These are phyloP conservation scores for Saksenaea oblongispora DNA, from an alignment of 371 early-diverging fungal species.

Conservation along the genomic window DNA sequence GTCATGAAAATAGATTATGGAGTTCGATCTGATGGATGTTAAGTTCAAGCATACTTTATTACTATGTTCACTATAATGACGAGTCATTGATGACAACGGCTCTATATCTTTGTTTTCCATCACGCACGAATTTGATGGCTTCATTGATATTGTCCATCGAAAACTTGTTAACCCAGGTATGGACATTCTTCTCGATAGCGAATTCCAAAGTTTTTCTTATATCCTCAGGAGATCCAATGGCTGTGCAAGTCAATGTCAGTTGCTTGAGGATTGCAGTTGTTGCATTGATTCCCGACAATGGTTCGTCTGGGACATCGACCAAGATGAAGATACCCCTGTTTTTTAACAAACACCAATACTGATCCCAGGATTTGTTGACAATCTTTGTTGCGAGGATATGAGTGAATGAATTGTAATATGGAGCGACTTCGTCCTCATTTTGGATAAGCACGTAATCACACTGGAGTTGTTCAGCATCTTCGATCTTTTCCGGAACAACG, in stretches of 20 bases:
- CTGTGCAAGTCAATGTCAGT: conserved; percentile 60
- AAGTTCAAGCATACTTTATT: neutral
- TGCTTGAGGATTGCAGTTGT: conserved; percentile 16
- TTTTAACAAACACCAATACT: conserved; percentile 39
- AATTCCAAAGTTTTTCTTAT: conserved; percentile 67
- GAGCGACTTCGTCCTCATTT: conserved; percentile 8
- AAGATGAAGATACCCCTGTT: conserved; percentile 35
- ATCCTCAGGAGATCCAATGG: conserved; percentile 60
- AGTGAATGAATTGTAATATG: conserved; percentile 17
- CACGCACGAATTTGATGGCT: conserved; percentile 30
- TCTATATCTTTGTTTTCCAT: conserved; percentile 34
- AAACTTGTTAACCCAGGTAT: conserved; percentile 64
- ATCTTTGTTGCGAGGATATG: conserved; percentile 17
- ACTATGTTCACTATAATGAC: conserved; percentile 23
- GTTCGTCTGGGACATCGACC: conserved; percentile 55
- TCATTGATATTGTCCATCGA: conserved; percentile 51
- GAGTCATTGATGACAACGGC: conserved; percentile 29
- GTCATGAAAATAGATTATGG: neutral
- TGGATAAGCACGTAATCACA: conserved; percentile 10
- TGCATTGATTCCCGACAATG: conserved; percentile 21
- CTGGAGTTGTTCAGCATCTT: conserved; percentile 7
- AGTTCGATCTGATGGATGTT: neutral
- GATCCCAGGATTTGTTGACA: conserved; percentile 25
- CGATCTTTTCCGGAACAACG: conserved; percentile 4
- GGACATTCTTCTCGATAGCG: conserved; percentile 61